Percentiles rank a stretch among this genome's conserved stretches.
Conservation (phyloP, 352 stramenopile genomes). For the Phytophthora citricola region DNA sequence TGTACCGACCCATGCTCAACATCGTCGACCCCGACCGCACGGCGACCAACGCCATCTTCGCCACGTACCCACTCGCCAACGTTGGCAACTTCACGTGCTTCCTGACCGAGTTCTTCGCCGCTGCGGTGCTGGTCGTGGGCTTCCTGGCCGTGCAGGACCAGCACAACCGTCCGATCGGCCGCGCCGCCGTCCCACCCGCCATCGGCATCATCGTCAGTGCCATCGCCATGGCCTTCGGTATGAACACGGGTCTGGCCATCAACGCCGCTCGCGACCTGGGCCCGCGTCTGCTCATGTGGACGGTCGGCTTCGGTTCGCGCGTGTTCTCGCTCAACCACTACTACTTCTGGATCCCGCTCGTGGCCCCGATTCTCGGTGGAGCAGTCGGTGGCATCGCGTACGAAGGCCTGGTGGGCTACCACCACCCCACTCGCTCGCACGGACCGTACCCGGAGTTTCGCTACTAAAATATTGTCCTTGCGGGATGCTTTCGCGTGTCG, state of each 20-base stretch:
- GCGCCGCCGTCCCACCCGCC: constrained; percentile 70
- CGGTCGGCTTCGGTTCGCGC: constrained; percentile 70
- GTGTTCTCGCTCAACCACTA: constrained; percentile 73
- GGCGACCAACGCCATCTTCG: constrained; percentile 44
- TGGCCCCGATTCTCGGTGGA: constrained; percentile 69
- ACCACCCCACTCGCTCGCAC: constrained; percentile 51
- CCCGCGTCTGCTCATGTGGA: constrained; percentile 65
- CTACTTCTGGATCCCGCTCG: constrained; percentile 76
- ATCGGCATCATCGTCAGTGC: constrained; percentile 76
- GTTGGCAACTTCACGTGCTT: constrained; percentile 47
- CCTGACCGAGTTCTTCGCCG: constrained; percentile 45
- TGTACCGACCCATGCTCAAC: constrained; percentile 60
- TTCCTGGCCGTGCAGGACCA: constrained; percentile 78
- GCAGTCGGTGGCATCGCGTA: constrained; percentile 63
- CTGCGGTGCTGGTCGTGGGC: constrained; percentile 61
- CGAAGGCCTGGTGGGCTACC: constrained; percentile 58
- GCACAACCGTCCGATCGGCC: constrained; percentile 74
- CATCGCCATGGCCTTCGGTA: constrained; percentile 79
- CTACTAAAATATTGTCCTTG: constrained; percentile 12
- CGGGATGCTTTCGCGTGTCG: too few species aligned
- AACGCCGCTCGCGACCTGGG: constrained; percentile 78
- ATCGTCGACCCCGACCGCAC: constrained; percentile 41
- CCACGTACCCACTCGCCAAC: constrained; percentile 42
- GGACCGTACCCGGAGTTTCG: constrained; percentile 34
- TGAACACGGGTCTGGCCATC: constrained; percentile 81